phyloP scores from a whole-genome alignment of 129 eudicot genomes.

The Apium graveolens region DNA sequence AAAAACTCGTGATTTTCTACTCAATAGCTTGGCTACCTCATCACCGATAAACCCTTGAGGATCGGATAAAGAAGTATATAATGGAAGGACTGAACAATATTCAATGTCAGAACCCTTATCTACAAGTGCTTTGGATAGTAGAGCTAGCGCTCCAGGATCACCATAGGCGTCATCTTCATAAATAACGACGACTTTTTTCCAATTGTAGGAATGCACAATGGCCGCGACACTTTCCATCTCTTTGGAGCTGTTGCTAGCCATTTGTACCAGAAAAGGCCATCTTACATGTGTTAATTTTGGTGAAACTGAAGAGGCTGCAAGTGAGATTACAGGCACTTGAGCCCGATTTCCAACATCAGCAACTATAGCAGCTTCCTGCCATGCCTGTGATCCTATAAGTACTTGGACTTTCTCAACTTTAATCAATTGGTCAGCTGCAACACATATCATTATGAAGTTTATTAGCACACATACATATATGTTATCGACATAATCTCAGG shows the following conservation, averaged over 20 bases:
- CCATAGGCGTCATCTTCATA: slow-evolving; percentile 17
- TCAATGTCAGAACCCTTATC: slow-evolving; percentile 13
- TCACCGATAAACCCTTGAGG: background rate
- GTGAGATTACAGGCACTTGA: slow-evolving; percentile 21
- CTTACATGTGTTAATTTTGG: slow-evolving; percentile 19
- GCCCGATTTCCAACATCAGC: slow-evolving; percentile 21
- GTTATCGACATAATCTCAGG: too few relatives aligned
- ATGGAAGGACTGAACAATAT: slow-evolving; percentile 14
- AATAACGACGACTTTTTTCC: slow-evolving; percentile 27
- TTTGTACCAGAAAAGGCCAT: slow-evolving; percentile 30
- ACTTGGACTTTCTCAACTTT: background rate
- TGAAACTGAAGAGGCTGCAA: slow-evolving; percentile 7
- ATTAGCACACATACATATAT: too few relatives aligned
- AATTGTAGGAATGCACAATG: slow-evolving; percentile 9
- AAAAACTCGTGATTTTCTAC: slow-evolving; percentile 19
- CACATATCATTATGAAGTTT: background rate
- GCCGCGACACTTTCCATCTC: slow-evolving; percentile 19
- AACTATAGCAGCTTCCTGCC: slow-evolving; percentile 27
- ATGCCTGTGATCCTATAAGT: background rate
- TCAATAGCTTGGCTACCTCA: slow-evolving; percentile 3
- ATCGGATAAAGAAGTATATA: slow-evolving; percentile 12
- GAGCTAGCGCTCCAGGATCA: slow-evolving; percentile 19
- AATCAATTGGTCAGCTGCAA: background rate
- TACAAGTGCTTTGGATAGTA: slow-evolving; percentile 16
- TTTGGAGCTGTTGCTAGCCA: slow-evolving; percentile 6